These are phyloP conservation scores for Auriculariales sp. DNA, from an alignment of 768 basidiomycete genomes.

Conservation along the genomic window DNA sequence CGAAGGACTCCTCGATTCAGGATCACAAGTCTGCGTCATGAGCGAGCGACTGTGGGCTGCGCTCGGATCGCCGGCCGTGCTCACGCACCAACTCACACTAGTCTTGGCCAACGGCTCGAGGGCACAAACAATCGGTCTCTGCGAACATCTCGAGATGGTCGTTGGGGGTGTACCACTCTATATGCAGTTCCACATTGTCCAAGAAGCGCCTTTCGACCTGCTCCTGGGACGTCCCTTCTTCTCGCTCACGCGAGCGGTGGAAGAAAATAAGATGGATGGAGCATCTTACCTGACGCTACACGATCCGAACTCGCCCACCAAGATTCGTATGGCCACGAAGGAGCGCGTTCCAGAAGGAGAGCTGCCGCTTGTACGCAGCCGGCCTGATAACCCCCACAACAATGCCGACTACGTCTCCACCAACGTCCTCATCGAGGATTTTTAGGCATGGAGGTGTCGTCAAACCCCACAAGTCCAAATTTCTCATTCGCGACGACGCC, in stretches of 20 bases:
- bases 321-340: neutral
- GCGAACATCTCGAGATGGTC: neutral
- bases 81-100: neutral
- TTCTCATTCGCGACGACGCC: too few relatives aligned
- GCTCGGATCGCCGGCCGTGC: neutral
- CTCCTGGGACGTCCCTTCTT: constrained; percentile 8
- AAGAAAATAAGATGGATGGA: neutral
- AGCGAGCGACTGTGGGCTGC: neutral
- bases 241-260: neutral
- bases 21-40: neutral
- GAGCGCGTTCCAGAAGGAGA: neutral
- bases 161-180: constrained; percentile 1
- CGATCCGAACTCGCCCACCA: neutral
- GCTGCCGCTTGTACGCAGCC: neutral
- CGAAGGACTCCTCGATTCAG: neutral
- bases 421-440: too few relatives aligned
- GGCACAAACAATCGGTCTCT: neutral
- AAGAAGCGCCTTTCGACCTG: constrained; percentile 6
- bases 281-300: neutral
- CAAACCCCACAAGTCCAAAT: too few relatives aligned
- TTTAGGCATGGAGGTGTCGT: too few relatives aligned
- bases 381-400: neutral
- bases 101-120: neutral
- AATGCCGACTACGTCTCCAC: neutral
- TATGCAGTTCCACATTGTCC: constrained; percentile 7